Base-by-base conservation (phyloP, 1,284 basidiomycete species). In the Tilletia caries region DNA sequence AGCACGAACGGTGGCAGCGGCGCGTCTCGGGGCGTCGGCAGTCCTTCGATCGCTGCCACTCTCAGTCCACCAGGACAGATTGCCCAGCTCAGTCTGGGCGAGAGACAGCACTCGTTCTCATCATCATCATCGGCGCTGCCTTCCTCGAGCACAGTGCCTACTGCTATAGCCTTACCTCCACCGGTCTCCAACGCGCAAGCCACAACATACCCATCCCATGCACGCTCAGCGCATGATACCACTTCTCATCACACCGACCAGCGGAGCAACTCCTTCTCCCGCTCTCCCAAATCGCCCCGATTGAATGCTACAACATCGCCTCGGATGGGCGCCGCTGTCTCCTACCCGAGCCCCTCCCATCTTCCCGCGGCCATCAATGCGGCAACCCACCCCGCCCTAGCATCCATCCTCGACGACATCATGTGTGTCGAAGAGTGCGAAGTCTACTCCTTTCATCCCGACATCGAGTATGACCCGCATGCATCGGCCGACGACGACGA, bases 401-500 rank as follows among this genome's bases (percentile, higher is more conserved):
- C 91, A 82, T 89, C 90, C 68, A 88, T 93, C 65, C 88, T 98
- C 64, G 91, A 95, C 87, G 91, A 94, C 65, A 91, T 93, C 77
- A 92, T 98, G 76, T 90, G 91, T 32, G 87, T 98, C 41, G 86
- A 89, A 50, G 93, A 98, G 73, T 97, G 93, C 86, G 94, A 98
- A 82, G 94, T 97, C 68, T 98, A 91, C 85, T 92, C 92, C 2
- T 98, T 94, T 86, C 89, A 90, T 60, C 96, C 95, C 62, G 94
- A 96, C 84, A 90, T 92, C 73, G 93, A 96, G 79, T 91, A 91
- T 52, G 96, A 98, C 85, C 95, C 95, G 0, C 95, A 98, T 76
- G 92, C 92, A 0, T 78, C 77, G 23, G 83, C 79, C 37, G 84
- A 84, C 66, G 82, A 80, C 15, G 85, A 85, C 70, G 82, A 90